Conservation (phyloP, 805 yeast species). For the Saccharomyces mikatae region DNA sequence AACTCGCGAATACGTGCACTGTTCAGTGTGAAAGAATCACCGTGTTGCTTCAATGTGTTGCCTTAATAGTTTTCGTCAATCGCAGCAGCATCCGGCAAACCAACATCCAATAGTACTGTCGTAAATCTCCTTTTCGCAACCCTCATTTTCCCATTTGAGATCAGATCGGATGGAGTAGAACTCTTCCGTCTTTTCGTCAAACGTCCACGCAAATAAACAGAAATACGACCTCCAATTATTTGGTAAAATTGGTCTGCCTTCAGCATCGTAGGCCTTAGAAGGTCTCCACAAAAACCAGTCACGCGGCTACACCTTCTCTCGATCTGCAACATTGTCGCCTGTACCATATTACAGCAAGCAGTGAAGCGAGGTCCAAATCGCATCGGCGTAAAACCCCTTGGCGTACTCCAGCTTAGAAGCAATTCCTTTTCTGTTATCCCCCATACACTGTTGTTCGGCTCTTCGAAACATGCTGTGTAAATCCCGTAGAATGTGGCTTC, state of each 20-base stretch:
- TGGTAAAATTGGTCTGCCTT: slow-evolving; percentile 47
- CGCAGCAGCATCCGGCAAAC: slow-evolving; percentile 43
- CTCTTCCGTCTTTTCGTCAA: slow-evolving; percentile 46
- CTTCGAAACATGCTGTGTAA: slow-evolving; percentile 55
- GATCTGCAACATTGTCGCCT: slow-evolving; percentile 55
- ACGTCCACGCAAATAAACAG: slow-evolving; percentile 50
- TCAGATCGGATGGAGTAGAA: slow-evolving; percentile 52
- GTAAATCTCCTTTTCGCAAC: slow-evolving; percentile 31
- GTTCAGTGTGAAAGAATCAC: slow-evolving; percentile 28
- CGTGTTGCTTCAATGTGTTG: slow-evolving; percentile 37
- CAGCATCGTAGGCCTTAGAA: slow-evolving; percentile 37
- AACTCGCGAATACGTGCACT: slow-evolving; percentile 55
- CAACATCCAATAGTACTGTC: slow-evolving; percentile 39
- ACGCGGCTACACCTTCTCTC: slow-evolving; percentile 35
- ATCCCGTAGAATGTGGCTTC: slow-evolving; percentile 49
- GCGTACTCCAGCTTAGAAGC: slow-evolving; percentile 37
- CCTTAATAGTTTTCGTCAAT: slow-evolving; percentile 34
- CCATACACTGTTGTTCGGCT: slow-evolving; percentile 50
- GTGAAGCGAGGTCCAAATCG: slow-evolving; percentile 52
- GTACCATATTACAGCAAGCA: slow-evolving; percentile 54
- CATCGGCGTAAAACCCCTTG: slow-evolving; percentile 32
- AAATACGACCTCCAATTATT: slow-evolving; percentile 50
- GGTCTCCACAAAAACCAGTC: slow-evolving; percentile 56
- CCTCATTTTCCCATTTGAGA: slow-evolving; percentile 50
- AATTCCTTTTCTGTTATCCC: slow-evolving; percentile 49